Base-by-base conservation (phyloP, 495 filamentous ascomycete species). In the Xylaria grammica region DNA sequence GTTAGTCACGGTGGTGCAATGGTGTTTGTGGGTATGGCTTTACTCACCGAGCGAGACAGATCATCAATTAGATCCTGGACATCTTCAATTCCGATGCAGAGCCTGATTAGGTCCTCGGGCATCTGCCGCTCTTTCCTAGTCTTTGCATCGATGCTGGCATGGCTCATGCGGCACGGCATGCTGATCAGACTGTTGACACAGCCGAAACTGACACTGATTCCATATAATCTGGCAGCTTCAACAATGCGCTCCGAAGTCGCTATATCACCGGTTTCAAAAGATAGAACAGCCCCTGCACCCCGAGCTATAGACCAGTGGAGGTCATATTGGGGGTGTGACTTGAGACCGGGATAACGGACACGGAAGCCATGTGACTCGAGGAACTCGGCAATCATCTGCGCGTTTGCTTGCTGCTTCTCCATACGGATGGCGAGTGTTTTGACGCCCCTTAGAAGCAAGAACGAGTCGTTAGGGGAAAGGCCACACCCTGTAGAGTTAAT, bases 121-220 rank as follows among this genome's bases (percentile, higher is more conserved):
- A 99, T 89, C 54, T 89, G 87, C 67, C 95, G 84, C 79, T 99
- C 94, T 72, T 85, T 79, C 69, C 95, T 83, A 61, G 94, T 97
- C 82, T 95, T 94, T 64, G 90, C 91, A 75, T 98, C 96, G 75
- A 99, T 99, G 73, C 93, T 97, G 22, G 95, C 95, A 80, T 99
- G 95, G 77, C 96, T 98, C 95, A 99, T 99, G 64, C 91, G 92
- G 69, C 95, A 99, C 11, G 95, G 95, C 95, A 99, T 97, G 78
- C 93, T 97, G 77, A 99, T 99, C 77, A 99, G 76, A 78, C 91
- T 95, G 78, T 99, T 99, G 48, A 99, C 96, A 77, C 96, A 97
- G 38, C 95, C 95, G 74, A 99, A 99, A 68, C 91, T 95, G 57
- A 99, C 95, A 65, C 90, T 93, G 66, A 99, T 99, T 20, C 90